phyloP scores from a whole-genome alignment of 2,329 filamentous ascomycete genomes.

The Talaromyces sp. region DNA sequence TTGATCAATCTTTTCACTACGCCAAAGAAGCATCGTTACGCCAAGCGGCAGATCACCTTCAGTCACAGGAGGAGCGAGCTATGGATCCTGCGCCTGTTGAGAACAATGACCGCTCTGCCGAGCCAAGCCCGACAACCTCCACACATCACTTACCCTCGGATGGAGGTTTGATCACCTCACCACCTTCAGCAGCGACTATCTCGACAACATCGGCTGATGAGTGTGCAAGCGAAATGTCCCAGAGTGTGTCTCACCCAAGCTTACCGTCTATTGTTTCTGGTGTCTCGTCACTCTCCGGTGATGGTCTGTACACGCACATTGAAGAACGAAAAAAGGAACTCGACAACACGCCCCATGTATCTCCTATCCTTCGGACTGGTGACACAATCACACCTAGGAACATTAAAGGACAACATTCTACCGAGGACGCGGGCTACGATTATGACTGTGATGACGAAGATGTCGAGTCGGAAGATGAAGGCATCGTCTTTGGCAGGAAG shows the following conservation, averaged over 20 bases:
- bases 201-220: constrained; percentile 45
- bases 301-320: constrained; percentile 25
- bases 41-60: constrained; percentile 19
- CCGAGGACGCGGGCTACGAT: constrained; percentile 34
- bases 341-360: constrained; percentile 25
- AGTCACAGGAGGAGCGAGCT: constrained; percentile 23
- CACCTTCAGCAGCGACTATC: constrained; percentile 42
- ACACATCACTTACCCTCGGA: constrained; percentile 12
- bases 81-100: constrained; percentile 12
- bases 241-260: constrained; percentile 45
- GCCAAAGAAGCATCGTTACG: constrained; percentile 33
- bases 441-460: constrained; percentile 42
- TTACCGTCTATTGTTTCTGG: constrained; percentile 43
- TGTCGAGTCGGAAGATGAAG: constrained; percentile 41
- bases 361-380: constrained; percentile 38
- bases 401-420: constrained; percentile 19
- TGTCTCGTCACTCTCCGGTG: constrained; percentile 43
- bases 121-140: constrained; percentile 6
- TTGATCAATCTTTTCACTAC: constrained; percentile 31
- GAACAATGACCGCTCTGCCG: background rate
- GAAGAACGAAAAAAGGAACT: constrained; percentile 26
- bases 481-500: constrained; percentile 35
- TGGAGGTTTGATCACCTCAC: constrained; percentile 30
- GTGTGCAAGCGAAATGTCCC: constrained; percentile 40
- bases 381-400: constrained; percentile 37